Base-by-base conservation (phyloP, 106 monocot genomes). In the Phalaenopsis equestris region DNA sequence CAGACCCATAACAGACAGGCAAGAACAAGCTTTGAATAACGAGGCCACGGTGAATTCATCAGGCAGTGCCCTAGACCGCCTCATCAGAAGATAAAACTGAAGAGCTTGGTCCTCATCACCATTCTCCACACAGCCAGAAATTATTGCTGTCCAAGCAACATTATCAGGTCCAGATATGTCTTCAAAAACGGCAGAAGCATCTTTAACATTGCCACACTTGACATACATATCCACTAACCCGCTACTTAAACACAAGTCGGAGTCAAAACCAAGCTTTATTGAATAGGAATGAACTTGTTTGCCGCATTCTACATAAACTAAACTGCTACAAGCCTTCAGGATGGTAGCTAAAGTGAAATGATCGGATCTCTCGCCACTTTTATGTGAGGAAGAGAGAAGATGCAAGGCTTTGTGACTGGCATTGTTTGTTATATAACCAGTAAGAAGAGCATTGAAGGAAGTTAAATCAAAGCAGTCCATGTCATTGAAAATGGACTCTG, bases 81-180 rank as follows among this genome's bases (percentile, higher is more conserved):
- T 83, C 94, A 94, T 91, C 19, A 79, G 82, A 74, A 55, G 76
- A 81, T 87, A 94, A 21, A 91, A 82, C 15, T 3, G 15, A 8
- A 94, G 61, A 3, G 91, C 91, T 76, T 77, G 55, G 11, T 86
- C 83, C 47, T 91, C 89, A 49, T 87, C 68, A 38, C 89, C 86
- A 79, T 91, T 94, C 55, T 94, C 94, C 58, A 88, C 83, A 83
- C 79, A 88, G 19, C 91, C 91, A 16, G 87, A 89, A 21, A 94
- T 89, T 80, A 94, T 86, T 5, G 94, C 56, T 17, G 94, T 91
- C 94, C 94, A 94, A 78, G 91, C 85, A 79, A 94, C 89, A 78
- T 91, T 81, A 80, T 94, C 94, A 41, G 94, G 94, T 78, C 83
- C 87, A 55, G 43, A 8, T 24, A 94, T 94, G 79, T 76, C 55